phyloP scores from a whole-genome alignment of 805 yeast species.

The Peterozyma toletana region DNA sequence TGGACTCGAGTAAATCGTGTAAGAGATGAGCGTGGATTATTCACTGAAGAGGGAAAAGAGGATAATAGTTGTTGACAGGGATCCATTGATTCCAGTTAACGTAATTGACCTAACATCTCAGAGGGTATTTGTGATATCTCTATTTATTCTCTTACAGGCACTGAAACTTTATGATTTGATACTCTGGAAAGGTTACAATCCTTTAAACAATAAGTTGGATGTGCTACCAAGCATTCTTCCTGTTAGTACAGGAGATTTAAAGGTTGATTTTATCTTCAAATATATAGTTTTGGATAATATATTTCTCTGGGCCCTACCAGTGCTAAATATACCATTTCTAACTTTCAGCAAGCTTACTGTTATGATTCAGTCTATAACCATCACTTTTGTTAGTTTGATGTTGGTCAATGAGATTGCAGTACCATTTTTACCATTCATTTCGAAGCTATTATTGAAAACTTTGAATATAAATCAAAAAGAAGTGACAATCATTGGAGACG shows the following conservation, averaged over 20 bases:
- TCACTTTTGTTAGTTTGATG: conserved; percentile 46
- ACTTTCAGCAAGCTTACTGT: conserved; percentile 56
- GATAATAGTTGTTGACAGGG: not conserved
- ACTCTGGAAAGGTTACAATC: conserved; percentile 40
- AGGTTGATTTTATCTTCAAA: conserved; percentile 57
- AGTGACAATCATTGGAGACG: conserved; percentile 22
- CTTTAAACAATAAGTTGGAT: conserved; percentile 14
- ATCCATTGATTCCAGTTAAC: conserved; percentile 54
- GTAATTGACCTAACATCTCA: conserved; percentile 73
- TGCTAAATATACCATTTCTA: conserved; percentile 69
- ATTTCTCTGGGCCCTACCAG: conserved; percentile 64
- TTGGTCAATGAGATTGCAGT: conserved; percentile 44
- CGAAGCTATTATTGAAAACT: conserved; percentile 8
- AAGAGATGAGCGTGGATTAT: not conserved
- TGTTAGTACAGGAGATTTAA: conserved; percentile 22
- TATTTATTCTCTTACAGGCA: conserved; percentile 74
- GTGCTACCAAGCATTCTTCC: conserved; percentile 4
- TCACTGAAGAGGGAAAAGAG: not conserved
- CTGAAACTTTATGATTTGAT: conserved; percentile 74
- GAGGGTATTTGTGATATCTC: conserved; percentile 54
- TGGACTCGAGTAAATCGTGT: too few species aligned
- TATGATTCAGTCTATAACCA: conserved; percentile 33
- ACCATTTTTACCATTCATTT: conserved; percentile 28
- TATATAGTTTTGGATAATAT: conserved; percentile 69
- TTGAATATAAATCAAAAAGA: conserved; percentile 20